These are phyloP conservation scores for Gastrolobium bilobum DNA, from an alignment of 306 rosid genomes.

Conservation along the genomic window DNA sequence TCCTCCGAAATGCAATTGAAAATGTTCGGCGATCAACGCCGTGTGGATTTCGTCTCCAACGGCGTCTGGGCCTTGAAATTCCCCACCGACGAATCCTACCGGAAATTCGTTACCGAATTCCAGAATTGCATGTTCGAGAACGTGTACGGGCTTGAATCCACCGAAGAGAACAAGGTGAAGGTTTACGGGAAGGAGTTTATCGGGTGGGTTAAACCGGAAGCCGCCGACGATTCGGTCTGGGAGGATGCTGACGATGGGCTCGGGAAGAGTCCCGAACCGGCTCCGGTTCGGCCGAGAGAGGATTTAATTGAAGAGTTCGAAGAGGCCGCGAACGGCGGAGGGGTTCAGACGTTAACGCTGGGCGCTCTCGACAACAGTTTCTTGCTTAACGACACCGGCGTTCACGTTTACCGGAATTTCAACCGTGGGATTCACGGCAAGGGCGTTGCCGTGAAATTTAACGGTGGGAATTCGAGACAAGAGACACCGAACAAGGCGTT, in stretches of 20 bases:
- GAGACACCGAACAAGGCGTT: slow-evolving; percentile 73
- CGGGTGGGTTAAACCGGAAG: slow-evolving; percentile 91
- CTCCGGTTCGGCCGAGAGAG: slow-evolving; percentile 46
- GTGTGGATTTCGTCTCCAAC: slow-evolving; percentile 79
- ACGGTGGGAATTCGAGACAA: slow-evolving; percentile 43
- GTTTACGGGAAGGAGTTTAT: slow-evolving; percentile 88
- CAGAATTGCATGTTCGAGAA: slow-evolving; percentile 80
- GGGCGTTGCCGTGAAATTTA: slow-evolving; percentile 75
- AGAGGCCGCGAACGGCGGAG: slow-evolving; percentile 88
- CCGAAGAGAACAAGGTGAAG: slow-evolving; percentile 84
- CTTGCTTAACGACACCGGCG: slow-evolving; percentile 76
- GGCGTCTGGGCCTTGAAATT: slow-evolving; percentile 95
- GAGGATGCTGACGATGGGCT: slow-evolving; percentile 68
- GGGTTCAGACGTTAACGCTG: slow-evolving; percentile 78
- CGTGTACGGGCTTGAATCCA: slow-evolving; percentile 67
- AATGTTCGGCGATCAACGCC: slow-evolving; percentile 86
- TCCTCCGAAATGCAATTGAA: slow-evolving; percentile 86
- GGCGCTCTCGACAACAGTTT: slow-evolving; percentile 92
- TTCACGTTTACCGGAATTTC: slow-evolving; percentile 82
- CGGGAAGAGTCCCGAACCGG: slow-evolving; percentile 49
- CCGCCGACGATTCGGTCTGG: slow-evolving; percentile 89
- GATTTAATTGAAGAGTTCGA: slow-evolving; percentile 86
- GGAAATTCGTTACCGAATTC: slow-evolving; percentile 78
- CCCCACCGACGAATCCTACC: slow-evolving; percentile 69
- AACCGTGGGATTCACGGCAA: slow-evolving; percentile 84